Evolutionary conservation across 352 stramenopile genomes (phyloP).

Genomic region (Phytophthora meadii): DNA sequence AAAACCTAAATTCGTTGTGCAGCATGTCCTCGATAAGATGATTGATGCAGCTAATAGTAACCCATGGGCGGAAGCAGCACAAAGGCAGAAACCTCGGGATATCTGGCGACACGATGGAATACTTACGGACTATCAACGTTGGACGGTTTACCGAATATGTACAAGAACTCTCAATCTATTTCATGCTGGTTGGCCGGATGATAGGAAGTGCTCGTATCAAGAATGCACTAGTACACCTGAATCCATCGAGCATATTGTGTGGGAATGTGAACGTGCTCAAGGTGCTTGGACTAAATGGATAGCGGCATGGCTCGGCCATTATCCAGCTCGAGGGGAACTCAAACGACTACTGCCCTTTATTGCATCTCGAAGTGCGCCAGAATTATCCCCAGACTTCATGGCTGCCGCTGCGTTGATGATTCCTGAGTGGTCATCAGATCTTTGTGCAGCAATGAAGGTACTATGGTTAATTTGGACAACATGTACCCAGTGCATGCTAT

Average conservation of each 20-base stretch:
- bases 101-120: not conserved
- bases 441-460: not conserved
- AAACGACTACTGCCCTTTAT: not conserved
- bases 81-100: not conserved
- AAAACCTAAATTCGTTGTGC: not conserved
- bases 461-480: conserved; percentile 6
- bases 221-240: not conserved
- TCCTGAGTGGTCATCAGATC: not conserved
- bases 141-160: not conserved
- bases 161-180: not conserved
- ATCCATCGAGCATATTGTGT: not conserved
- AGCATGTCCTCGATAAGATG: not conserved
- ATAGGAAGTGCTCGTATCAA: not conserved
- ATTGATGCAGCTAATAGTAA: not conserved
- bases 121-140: not conserved
- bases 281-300: not conserved
- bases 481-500: conserved; percentile 4
- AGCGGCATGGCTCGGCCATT: not conserved
- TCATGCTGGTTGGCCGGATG: not conserved
- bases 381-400: not conserved
- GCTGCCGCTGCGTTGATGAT: not conserved
- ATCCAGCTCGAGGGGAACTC: not conserved
- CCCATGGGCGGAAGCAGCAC: no score
- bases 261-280: not conserved
- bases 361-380: not conserved